These are phyloP conservation scores for Saccharomycopsis sp. DNA, from an alignment of 805 yeast species.

Conservation along the genomic window DNA sequence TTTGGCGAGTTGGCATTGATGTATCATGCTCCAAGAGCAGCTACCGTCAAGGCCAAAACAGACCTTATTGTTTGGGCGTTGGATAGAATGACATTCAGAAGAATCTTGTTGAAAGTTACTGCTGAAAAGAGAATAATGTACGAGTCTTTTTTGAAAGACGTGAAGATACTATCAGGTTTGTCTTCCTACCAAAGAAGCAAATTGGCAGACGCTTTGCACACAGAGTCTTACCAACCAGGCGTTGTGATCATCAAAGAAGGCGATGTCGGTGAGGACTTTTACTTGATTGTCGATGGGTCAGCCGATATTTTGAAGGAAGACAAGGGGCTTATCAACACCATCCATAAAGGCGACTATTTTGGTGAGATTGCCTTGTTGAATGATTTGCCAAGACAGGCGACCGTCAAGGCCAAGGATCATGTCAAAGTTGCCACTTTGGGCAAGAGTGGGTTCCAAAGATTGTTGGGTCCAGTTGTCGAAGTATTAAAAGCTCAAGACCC, in stretches of 20 bases:
- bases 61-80: conserved; percentile 82
- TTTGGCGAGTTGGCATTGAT: conserved; percentile 96
- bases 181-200: conserved; percentile 78
- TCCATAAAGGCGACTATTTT: conserved; percentile 82
- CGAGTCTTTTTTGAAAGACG: conserved; percentile 79
- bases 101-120: conserved; percentile 84
- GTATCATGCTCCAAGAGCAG: conserved; percentile 98
- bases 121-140: conserved; percentile 84
- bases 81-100: conserved; percentile 87
- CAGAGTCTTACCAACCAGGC: conserved; percentile 64
- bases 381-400: conserved; percentile 90
- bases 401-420: conserved; percentile 65
- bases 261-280: conserved; percentile 70
- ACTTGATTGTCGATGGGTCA: conserved; percentile 68
- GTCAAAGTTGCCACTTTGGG: conserved; percentile 89
- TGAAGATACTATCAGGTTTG: conserved; percentile 68
- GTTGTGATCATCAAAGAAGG: conserved; percentile 77
- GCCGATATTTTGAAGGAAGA: conserved; percentile 62
- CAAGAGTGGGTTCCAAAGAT: conserved; percentile 86
- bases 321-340: conserved; percentile 49
- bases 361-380: conserved; percentile 93
- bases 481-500: conserved; percentile 84
- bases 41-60: conserved; percentile 70
- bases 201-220: conserved; percentile 87
- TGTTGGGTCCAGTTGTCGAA: conserved; percentile 90